Evolutionary conservation across 2,329 filamentous ascomycete genomes (phyloP), one percentile per base, ranked within the genome.

Genomic region (Calonectria multiphialidica): DNA sequence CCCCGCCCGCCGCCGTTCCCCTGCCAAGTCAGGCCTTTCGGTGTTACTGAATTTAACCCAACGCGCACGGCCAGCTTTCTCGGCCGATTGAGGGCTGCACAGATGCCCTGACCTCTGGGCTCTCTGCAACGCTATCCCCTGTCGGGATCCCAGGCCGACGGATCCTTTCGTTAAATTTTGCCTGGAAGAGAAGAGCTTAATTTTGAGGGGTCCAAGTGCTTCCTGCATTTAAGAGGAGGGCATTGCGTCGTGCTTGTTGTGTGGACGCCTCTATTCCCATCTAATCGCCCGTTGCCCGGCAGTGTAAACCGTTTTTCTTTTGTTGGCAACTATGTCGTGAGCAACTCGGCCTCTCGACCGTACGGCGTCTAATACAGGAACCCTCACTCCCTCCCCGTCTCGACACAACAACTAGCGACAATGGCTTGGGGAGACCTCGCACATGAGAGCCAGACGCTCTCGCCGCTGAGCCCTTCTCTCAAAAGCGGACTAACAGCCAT

Each of bases 401-500:
- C 35, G 25, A 45, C 37, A 37, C n/a, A 12, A 23, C 13, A 28
- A 44, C 25, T 10, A 30, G 15, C 40, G 61, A 79, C n/a, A 23
- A 71, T 82, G 81, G 76, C 75, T 21, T 75, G 74, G 75, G 80
- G 74, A 16, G 68, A 78, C 13, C 66, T 81, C 25, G 44, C 74
- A 12, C 4, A 18, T 3, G 76, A 78, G 21, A 70, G 76, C 44
- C 78, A 71, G 33, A 80, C 80, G 9, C 74, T 83, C 37, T 61
- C 63, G 8, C 78, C 80, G 6, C 62, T 83, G 9, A 16, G 63
- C 0, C 25, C 73, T 3, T 44, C 64, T 9, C 77, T 81, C 30
- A 78, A 71, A 33, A 70, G 65, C n/a, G 82, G 82, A 21, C 75
- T 83, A 40, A 78, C 76, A 4, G 80, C 80, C 30, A 81, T 83